Base-by-base conservation (phyloP, 768 basidiomycete genomes). In the Lentinula lateritia region DNA sequence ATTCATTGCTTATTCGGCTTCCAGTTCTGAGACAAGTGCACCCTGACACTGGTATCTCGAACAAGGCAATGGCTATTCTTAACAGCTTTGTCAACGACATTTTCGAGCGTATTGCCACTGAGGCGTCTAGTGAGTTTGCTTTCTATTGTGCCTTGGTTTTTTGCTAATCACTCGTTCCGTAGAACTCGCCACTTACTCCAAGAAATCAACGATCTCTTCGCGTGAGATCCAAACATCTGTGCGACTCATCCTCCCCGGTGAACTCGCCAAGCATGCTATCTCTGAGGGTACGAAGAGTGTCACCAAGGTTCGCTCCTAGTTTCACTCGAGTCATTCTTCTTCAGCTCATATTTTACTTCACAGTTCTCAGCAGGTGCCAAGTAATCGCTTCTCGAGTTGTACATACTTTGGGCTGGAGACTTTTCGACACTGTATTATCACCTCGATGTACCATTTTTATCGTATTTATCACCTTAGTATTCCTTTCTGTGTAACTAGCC, bases 1-100 rank as follows among this genome's bases (percentile, higher is more conserved):
- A 2, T 28, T 5, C 57, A 62, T 6, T 48, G 35, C 23, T 23
- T 52, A 28, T 28, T 28, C 3, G 3, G 3, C 3, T 39, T 65
- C 48, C 68, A 93, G 94, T 95, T 68, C 85, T 96, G 64, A 94
- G 93, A 78, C 94, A 98, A 80, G 95, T 98, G 62, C 96, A 98
- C 81, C 94, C 95, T 56, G 96, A 98, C 71, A 98, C 93, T 55
- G 96, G 95, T 88, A 98, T 98, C 79, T 95, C 95, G 60, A 98
- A 97, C 87, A 96, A 96, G 83, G 94, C 93, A 20, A 95, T 96
- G 93, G 90, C 93, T 63, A 95, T 97, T 72, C 77, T 97, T 61
- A 96, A 96, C 83, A 92, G 89, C 61, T 97, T 97, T 71, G 94
- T 97, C 70, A 95, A 95, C 69, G 94, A 97, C 68, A 96, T 93